Base-by-base conservation (phyloP, 352 stramenopile genomes). In the Globisporangium solare region DNA sequence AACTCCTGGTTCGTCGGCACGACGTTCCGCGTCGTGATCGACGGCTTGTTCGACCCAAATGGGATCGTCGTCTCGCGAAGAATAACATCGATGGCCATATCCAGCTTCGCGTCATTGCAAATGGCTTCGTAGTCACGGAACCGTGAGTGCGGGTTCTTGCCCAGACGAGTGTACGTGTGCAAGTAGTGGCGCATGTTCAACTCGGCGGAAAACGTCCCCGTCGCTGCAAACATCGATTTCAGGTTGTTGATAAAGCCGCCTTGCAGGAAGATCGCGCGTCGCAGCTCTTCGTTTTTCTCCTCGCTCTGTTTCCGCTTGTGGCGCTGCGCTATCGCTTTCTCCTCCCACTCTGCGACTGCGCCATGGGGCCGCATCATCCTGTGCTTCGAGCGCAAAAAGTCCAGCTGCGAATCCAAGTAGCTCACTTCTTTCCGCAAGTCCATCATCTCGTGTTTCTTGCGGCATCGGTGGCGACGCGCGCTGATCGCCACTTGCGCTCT, bases 81-180 rank as follows among this genome's bases (percentile, higher is more conserved):
- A 22, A 88, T 55, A 41, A 86, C 72, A 12, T 84, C 67, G 1
- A 73, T 64, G 15, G 76, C 76, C 59, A 86, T 63, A 7, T 84
- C 67, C 0, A 81, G 58, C 61, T 86, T 86, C 0, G 63, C 67
- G 49, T 73, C 66, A 11, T 47, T 63, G 54, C 76, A 83, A 18
- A 82, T 66, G 20, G 55, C 50, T 21, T 81, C 56, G 57, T 72
- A 79, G 60, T 86, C 76, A 13, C 73, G 74, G 27, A 47, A 47
- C 10, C 76, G 71, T n/a, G 69, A 62, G 13, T 63, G 66, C n/a
- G 57, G 31, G 35, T 69, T 72, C 39, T 45, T 64, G 15, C 71
- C 70, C n/a, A 86, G 39, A 6, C 59, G 67, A n/a, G 74, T 86
- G 64, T 75, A 85, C 7, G 73, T 86, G 51, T 88, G 74, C 17